These are phyloP conservation scores for Quercus parvula DNA, from an alignment of 306 rosid species.

Conservation along the genomic window DNA sequence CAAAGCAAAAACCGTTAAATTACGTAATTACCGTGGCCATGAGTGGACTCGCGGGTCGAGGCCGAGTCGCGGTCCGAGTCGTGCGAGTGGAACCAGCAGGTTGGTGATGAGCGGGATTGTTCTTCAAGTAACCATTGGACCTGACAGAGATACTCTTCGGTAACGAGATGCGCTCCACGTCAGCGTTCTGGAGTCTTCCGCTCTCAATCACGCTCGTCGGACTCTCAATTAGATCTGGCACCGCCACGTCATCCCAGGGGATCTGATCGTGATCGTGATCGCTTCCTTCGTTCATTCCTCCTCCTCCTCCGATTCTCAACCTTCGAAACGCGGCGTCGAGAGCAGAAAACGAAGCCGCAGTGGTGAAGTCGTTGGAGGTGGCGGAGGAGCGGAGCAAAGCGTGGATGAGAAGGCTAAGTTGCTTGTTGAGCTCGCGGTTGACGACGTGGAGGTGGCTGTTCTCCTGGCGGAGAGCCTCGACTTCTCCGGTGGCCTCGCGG, in stretches of 20 bases:
- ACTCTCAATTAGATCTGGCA: slow-evolving; percentile 30
- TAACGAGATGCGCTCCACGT: slow-evolving; percentile 60
- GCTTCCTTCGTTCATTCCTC: too few relatives aligned
- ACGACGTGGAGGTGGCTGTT: slow-evolving; percentile 60
- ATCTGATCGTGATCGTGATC: neutral
- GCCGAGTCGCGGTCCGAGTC: slow-evolving; percentile 42
- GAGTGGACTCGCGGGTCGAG: slow-evolving; percentile 44
- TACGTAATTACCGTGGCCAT: slow-evolving; percentile 54
- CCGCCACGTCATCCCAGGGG: slow-evolving; percentile 30
- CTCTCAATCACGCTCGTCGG: slow-evolving; percentile 63
- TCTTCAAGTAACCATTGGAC: slow-evolving; percentile 76
- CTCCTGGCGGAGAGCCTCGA: slow-evolving; percentile 65
- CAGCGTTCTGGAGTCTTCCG: slow-evolving; percentile 37
- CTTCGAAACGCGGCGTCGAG: slow-evolving; percentile 14
- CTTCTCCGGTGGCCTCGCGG: slow-evolving; percentile 60
- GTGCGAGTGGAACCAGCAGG: too few relatives aligned
- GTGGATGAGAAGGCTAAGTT: slow-evolving; percentile 57
- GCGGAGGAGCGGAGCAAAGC: slow-evolving; percentile 31
- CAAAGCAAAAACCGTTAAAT: neutral
- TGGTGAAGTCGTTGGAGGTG: slow-evolving; percentile 1
- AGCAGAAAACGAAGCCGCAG: slow-evolving; percentile 15
- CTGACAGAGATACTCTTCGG: slow-evolving; percentile 96
- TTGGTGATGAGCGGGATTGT: slow-evolving; percentile 20
- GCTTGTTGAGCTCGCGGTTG: slow-evolving; percentile 69
- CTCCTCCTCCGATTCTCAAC: neutral